A percentile compares a stretch with the other conserved stretches of the same genome.
Evolutionary conservation across 2,329 filamentous ascomycete species (phyloP).

Genomic region (Botrytis hyacinthi): DNA sequence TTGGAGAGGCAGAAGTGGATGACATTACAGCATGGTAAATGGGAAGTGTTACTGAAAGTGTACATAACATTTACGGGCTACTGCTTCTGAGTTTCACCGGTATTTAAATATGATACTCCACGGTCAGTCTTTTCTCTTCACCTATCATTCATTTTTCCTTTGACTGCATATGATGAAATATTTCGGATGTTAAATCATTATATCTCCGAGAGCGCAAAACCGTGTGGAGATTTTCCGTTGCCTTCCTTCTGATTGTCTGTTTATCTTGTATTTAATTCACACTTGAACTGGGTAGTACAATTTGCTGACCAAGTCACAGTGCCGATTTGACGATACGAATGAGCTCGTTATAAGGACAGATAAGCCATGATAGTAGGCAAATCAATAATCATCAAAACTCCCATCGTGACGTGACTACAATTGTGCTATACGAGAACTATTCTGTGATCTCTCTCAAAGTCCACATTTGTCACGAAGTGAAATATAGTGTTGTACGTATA

Average conservation of each 20-base stretch:
- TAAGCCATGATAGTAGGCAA: neutral
- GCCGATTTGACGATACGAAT: neutral
- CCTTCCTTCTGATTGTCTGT: constrained; percentile 92
- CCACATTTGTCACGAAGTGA: neutral
- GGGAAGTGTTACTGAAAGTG: neutral
- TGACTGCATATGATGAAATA: constrained; percentile 48
- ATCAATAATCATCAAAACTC: neutral
- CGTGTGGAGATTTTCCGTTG: constrained; percentile 98
- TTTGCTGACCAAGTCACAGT: neutral
- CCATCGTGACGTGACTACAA: neutral
- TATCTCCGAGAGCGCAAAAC: constrained; percentile 90
- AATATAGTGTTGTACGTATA: neutral
- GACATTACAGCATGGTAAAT: constrained; percentile 90
- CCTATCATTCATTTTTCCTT: neutral
- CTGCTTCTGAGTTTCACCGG: neutral
- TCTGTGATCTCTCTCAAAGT: neutral
- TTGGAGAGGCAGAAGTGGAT: constrained; percentile 92
- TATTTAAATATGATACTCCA: neutral
- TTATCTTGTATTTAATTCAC: neutral
- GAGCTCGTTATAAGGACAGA: neutral
- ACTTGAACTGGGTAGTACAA: neutral
- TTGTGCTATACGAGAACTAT: too few species aligned
- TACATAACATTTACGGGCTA: neutral
- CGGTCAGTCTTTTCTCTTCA: neutral
- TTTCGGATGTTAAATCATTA: constrained; percentile 93